Base-by-base conservation (phyloP, 139 green algal species). In the Asterochloris erici region DNA sequence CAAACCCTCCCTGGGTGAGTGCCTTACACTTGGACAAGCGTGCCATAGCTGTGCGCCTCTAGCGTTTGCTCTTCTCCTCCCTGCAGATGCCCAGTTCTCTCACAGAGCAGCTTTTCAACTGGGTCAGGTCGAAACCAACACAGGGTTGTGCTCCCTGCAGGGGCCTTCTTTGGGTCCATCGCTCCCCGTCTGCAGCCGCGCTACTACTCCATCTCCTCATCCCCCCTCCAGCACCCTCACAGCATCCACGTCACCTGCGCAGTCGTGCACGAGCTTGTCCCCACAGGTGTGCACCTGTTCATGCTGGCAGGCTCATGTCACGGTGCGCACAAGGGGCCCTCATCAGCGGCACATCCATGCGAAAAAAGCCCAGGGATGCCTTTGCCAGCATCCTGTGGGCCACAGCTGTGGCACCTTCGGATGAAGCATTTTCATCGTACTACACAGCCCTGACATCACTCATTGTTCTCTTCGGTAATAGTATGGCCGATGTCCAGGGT, bases 161-260 rank as follows among this genome's bases (percentile, higher is more conserved):
- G 94, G 63, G 90, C 93, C 13, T 99, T 98, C 82, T 98, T 98
- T 83, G 96, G 86, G 79, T 84, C 73, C 82, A 91, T 99, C 10
- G 90, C 90, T 1, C 92, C 92, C 0, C 90, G 91, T 69, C 86
- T 99, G 84, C 93, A 96, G 77, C 91, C 92, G 16, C 89, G 96
- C 74, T 98, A 92, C 90, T 98, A 98, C 90, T 96, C 91, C 77
- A 98, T 98, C 82, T 95, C 88, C 21, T 96, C 93, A 38, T 94
- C 91, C 12, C 90, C 90, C 66, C 80, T 79, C 9, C 61, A 75
- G 63, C 86, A 94, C 83, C 91, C 93, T 0, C 70, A 54, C 61
- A 81, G 63, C 29, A 84, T 99, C 28, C 91, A 95, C 82, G 85
- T 98, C 71, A 99, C 96, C 6, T 95, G 89, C 66, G 91, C 95